phyloP scores from a whole-genome alignment of 129 eudicot genomes.

The Sambucus nigra region DNA sequence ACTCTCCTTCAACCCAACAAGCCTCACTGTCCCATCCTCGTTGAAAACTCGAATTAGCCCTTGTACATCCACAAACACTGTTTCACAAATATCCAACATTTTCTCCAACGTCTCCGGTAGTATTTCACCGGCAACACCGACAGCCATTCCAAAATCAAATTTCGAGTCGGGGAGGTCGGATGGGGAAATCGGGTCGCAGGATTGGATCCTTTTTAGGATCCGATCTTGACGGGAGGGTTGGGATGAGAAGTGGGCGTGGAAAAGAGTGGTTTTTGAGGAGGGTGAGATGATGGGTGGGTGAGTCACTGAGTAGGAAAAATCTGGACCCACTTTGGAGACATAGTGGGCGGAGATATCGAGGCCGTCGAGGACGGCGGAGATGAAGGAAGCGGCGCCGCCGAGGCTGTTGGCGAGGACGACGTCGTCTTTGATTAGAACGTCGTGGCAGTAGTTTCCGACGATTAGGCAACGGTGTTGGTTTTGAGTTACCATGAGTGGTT shows the following conservation, averaged over 20 bases:
- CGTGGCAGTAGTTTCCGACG: conserved; percentile 93
- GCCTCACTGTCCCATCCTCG: conserved; percentile 62
- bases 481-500: not conserved
- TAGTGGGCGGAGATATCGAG: conserved; percentile 34
- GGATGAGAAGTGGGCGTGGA: conserved; percentile 65
- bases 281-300: conserved; percentile 34
- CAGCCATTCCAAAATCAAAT: conserved; percentile 73
- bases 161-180: conserved; percentile 39
- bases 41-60: conserved; percentile 68
- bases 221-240: conserved; percentile 52
- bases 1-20: conserved; percentile 38
- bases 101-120: conserved; percentile 61
- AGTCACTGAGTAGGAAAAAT: conserved; percentile 36
- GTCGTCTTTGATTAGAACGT: conserved; percentile 61
- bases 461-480: conserved; percentile 32
- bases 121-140: conserved; percentile 80
- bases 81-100: conserved; percentile 53
- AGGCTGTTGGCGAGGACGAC: conserved; percentile 55
- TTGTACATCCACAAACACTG: conserved; percentile 74
- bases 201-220: conserved; percentile 43
- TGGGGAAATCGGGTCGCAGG: conserved; percentile 52
- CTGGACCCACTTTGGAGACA: conserved; percentile 70
- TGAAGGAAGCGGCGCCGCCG: conserved; percentile 92
- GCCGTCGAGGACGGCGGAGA: conserved; percentile 58
- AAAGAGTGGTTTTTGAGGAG: conserved; percentile 43